Evolutionary conservation across 2,329 filamentous ascomycete genomes (phyloP).

Genomic region (Trichoderma sp.): DNA sequence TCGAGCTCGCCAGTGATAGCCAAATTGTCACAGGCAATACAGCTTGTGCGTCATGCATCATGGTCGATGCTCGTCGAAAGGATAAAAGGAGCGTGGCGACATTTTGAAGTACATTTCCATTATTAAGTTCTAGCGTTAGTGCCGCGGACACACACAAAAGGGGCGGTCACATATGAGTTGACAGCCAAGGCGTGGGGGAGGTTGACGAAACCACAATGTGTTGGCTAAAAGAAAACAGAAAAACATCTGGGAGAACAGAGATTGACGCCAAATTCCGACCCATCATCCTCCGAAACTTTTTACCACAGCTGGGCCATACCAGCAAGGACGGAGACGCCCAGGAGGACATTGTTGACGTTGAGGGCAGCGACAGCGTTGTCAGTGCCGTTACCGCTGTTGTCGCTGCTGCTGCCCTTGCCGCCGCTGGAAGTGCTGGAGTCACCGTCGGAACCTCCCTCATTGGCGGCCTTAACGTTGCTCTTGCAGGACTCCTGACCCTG

Average conservation of each 20-base stretch:
- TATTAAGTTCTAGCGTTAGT: constrained; percentile 45
- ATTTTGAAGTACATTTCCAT: constrained; percentile 38
- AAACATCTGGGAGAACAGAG: constrained; percentile 34
- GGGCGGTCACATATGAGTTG: constrained; percentile 18
- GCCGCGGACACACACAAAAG: constrained; percentile 22
- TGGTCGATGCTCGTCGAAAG: constrained; percentile 11
- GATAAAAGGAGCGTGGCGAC: constrained; percentile 19
- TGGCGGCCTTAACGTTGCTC: constrained; percentile 51
- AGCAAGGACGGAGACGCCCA: constrained; percentile 47
- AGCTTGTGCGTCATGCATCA: constrained; percentile 11
- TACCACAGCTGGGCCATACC: constrained; percentile 53
- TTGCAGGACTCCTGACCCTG: constrained; percentile 48
- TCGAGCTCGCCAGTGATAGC: not conserved
- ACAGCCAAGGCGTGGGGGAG: constrained; percentile 22
- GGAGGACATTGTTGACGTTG: constrained; percentile 44
- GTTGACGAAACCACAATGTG: constrained; percentile 35
- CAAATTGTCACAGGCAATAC: not conserved
- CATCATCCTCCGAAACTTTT: constrained; percentile 30
- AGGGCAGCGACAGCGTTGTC: constrained; percentile 46
- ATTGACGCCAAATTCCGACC: constrained; percentile 37
- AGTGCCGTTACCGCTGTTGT: constrained; percentile 27
- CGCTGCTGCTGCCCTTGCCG: constrained; percentile 21
- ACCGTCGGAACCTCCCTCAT: constrained; percentile 42
- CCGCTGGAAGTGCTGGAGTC: constrained; percentile 28
- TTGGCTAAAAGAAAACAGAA: constrained; percentile 35